Percentiles rank a stretch among this genome's conserved stretches.
phyloP scores from a whole-genome alignment of 441 rosid genomes.

The Corymbia citriodora region DNA sequence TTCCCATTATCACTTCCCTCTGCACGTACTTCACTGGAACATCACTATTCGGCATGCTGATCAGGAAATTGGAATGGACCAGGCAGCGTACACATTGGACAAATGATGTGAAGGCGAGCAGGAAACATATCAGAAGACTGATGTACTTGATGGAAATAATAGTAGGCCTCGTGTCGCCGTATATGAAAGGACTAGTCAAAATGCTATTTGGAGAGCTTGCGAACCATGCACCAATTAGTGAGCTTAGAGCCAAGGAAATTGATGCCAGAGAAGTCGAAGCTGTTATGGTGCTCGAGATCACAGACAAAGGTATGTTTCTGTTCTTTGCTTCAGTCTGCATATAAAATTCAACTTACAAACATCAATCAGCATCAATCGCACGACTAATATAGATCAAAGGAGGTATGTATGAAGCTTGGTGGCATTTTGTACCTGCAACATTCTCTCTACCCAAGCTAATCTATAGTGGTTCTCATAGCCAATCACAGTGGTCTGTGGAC shows the following conservation, averaged over 20 bases:
- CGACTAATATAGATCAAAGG: not conserved
- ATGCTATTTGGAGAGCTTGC: conserved; percentile 5
- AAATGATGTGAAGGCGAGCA: conserved; percentile 21
- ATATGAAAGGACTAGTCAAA: conserved; percentile 15
- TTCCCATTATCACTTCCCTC: conserved; percentile 26
- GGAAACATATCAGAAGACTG: conserved; percentile 22
- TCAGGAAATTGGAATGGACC: conserved; percentile 27
- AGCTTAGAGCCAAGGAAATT: conserved; percentile 18
- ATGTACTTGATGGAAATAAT: conserved; percentile 15
- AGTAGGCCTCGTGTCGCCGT: conserved; percentile 32
- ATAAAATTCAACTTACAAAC: not conserved
- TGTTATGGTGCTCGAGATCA: not conserved
- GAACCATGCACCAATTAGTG: conserved; percentile 22
- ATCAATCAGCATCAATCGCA: not conserved
- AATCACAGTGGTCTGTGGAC: conserved; percentile 15
- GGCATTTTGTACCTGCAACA: conserved; percentile 24
- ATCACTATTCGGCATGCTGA: conserved; percentile 21
- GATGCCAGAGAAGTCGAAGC: conserved; percentile 23
- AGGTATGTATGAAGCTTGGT: not conserved
- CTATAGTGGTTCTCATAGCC: conserved; percentile 32
- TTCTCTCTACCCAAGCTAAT: conserved; percentile 30
- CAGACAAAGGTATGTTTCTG: not conserved
- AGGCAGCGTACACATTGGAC: conserved; percentile 18
- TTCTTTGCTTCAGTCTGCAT: conserved; percentile 7
- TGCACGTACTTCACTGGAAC: conserved; percentile 14